phyloP scores from a whole-genome alignment of 371 early-diverging fungal species.

The Mucor velutinosus region DNA sequence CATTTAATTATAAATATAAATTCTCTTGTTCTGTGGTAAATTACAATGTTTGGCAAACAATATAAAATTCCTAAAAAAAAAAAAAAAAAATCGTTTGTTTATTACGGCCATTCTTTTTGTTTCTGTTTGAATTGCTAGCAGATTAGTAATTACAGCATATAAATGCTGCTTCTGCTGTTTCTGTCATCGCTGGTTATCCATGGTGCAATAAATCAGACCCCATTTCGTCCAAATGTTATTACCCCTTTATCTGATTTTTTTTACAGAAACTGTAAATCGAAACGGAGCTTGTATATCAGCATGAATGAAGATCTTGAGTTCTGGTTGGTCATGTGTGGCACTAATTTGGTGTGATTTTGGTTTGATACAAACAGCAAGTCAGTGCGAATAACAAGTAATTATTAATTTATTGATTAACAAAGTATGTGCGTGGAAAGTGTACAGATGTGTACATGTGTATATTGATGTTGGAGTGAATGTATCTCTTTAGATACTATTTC shows the following conservation, averaged over 20 bases:
- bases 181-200: background rate
- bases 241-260: background rate
- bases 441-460: background rate
- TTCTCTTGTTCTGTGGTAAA: background rate
- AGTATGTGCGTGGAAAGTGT: background rate
- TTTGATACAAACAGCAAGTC: too few relatives aligned
- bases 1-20: background rate
- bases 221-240: background rate
- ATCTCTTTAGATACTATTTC: conserved; percentile 42
- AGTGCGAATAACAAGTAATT: too few relatives aligned
- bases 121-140: background rate
- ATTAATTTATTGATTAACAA: background rate
- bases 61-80: background rate
- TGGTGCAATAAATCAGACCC: background rate
- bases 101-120: background rate
- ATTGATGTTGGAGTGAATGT: too few relatives aligned
- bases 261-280: background rate
- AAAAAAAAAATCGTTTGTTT: background rate
- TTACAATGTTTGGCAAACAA: background rate
- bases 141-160: background rate
- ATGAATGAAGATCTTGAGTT: background rate
- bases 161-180: background rate
- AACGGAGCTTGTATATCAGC: background rate
- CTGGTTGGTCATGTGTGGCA: background rate
- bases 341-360: too few relatives aligned